Conservation (phyloP, 169 alveolate species). For the Miamiensis avidus region DNA sequence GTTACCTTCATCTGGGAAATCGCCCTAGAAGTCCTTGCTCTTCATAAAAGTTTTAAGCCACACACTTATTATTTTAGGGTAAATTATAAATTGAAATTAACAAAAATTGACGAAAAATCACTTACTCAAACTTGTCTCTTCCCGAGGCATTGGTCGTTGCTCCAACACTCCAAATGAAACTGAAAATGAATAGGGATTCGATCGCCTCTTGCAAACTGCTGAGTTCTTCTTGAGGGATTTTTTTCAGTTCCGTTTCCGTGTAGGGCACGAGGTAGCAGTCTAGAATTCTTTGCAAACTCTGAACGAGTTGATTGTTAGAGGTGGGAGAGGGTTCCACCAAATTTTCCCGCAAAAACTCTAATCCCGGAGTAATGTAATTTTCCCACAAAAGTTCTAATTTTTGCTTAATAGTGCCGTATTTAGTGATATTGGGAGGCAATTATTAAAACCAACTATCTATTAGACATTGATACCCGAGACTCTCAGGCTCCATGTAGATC, state of each 20-base stretch:
- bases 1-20: slow-evolving; percentile 70
- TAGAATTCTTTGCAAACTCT: slow-evolving; percentile 74
- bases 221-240: slow-evolving; percentile 76
- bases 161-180: slow-evolving; percentile 92
- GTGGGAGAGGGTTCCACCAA: slow-evolving; percentile 86
- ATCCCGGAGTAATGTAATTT: slow-evolving; percentile 64
- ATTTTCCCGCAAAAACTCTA: slow-evolving; percentile 78
- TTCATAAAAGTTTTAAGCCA: background rate
- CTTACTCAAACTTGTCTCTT: slow-evolving; percentile 70
- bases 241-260: slow-evolving; percentile 77
- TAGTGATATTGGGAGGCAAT: slow-evolving; percentile 72
- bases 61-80: background rate
- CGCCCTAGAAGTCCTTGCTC: background rate
- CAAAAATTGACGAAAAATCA: background rate
- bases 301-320: slow-evolving; percentile 83
- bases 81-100: too few species aligned
- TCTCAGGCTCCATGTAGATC: slow-evolving; percentile 95
- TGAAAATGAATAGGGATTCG: slow-evolving; percentile 76
- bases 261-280: slow-evolving; percentile 85
- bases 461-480: slow-evolving; percentile 84
- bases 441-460: slow-evolving; percentile 84
- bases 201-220: slow-evolving; percentile 64
- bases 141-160: slow-evolving; percentile 84
- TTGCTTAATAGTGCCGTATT: slow-evolving; percentile 41
- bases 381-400: slow-evolving; percentile 62